Evolutionary conservation across 495 filamentous ascomycete genomes (phyloP).

Genomic region (Penicillium subrubescens): DNA sequence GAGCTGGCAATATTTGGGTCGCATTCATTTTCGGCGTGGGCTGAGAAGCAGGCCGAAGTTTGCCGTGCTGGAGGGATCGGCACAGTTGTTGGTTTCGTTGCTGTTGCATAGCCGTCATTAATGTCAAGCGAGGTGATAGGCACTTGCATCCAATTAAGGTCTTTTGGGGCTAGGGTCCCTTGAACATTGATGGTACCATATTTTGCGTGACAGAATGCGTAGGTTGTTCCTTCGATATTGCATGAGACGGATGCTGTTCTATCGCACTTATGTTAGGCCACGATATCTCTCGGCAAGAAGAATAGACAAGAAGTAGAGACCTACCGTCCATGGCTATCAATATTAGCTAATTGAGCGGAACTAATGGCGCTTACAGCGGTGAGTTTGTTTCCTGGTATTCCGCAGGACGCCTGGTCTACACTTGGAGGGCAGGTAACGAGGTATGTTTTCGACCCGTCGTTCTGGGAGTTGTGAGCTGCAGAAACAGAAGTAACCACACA

Average conservation of each 20-base stretch:
- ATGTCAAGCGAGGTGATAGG: not conserved
- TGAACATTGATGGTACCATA: not conserved
- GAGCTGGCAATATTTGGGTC: no score
- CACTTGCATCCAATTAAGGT: slow-evolving; percentile 10
- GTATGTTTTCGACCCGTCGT: not conserved
- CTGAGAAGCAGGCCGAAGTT: not conserved
- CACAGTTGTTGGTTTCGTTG: not conserved
- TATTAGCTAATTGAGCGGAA: not conserved
- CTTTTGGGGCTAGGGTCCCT: slow-evolving; percentile 1
- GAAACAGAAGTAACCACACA: no score
- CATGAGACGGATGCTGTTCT: slow-evolving; percentile 1
- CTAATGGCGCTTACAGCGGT: not conserved
- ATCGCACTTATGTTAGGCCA: not conserved
- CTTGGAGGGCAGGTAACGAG: slow-evolving; percentile 1
- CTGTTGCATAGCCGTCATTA: not conserved
- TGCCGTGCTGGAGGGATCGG: not conserved
- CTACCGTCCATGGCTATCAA: not conserved
- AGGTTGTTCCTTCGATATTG: slow-evolving; percentile 1
- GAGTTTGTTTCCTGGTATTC: not conserved
- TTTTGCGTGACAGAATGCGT: slow-evolving; percentile 6
- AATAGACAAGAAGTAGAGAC: no score
- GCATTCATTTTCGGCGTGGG: no score
- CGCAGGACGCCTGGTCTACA: not conserved
- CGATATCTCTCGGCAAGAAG: not conserved
- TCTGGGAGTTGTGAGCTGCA: no score